Conservation (phyloP, 2,329 filamentous ascomycete genomes). For the Fusarium sp. region DNA sequence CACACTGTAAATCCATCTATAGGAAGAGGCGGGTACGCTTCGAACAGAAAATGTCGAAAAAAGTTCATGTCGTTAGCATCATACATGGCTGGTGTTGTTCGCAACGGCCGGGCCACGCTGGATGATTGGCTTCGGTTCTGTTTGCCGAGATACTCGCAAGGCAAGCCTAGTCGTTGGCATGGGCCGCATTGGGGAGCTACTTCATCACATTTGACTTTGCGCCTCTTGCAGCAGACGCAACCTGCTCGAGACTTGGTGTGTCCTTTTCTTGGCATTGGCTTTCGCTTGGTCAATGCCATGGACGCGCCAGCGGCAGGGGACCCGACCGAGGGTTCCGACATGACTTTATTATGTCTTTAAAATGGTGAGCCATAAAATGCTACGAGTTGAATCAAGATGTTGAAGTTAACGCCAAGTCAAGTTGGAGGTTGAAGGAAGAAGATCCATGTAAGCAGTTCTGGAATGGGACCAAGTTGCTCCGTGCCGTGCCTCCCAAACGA, state of each 20-base stretch:
- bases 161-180: constrained; percentile 51
- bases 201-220: constrained; percentile 61
- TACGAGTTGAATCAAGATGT: neutral
- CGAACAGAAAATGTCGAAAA: constrained; percentile 64
- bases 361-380: neutral
- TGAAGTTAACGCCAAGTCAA: neutral
- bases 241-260: constrained; percentile 51
- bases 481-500: constrained; percentile 11
- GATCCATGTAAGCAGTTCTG: constrained; percentile 19
- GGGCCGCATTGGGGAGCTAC: constrained; percentile 49
- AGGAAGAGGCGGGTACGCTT: constrained; percentile 57
- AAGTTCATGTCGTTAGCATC: constrained; percentile 60
- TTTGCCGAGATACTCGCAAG: constrained; percentile 49
- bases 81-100: constrained; percentile 47
- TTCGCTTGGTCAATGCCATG: constrained; percentile 33
- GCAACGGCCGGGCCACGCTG: constrained; percentile 26
- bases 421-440: neutral
- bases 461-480: constrained; percentile 11
- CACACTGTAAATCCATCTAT: constrained; percentile 52
- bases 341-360: neutral
- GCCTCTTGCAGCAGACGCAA: constrained; percentile 49
- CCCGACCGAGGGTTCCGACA: constrained; percentile 3
- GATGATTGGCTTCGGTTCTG: neutral
- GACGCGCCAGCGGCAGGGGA: neutral
- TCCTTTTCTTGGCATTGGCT: constrained; percentile 50